Base-by-base conservation (phyloP, 768 basidiomycete species). In the Termitomyces bulborhizus region DNA sequence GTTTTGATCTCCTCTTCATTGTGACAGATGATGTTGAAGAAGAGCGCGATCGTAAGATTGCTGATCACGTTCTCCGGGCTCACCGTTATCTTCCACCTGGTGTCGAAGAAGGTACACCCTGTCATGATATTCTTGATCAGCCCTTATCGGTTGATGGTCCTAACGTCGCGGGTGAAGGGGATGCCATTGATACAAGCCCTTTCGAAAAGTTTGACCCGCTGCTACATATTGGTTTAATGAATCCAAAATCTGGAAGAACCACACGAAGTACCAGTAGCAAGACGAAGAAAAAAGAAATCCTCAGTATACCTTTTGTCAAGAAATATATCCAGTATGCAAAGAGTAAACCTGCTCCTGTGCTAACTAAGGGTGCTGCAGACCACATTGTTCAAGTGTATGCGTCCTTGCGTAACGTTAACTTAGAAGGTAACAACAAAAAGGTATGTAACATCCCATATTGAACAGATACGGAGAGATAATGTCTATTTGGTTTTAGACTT, bases 281-380 rank as follows among this genome's bases (percentile, higher is more conserved):
- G 71, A 67, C 74, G 46, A 87, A 85, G 70, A 81, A 81, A 53
- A 81, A 84, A 57, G 94, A 98, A 70, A 86, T 99, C 39, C 78
- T 99, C 55, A 93, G 85, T 63, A 93, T 97, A 57, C 75, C 87
- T 5, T 99, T 99, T 66, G 85, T 99, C 68, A 99, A 99, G 74
- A 98, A 98, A 72, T 98, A 95, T 64, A 89, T 99, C 55, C 96
- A 98, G 71, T 98, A 98, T 64, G 90, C 96, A 42, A 98, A 98
- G 73, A 89, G 84, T 71, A 85, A 88, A 63, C 79, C 85, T 16
- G 81, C 88, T 55, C 97, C 97, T 1, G 84, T 80, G 24, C 73
- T 98, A 60, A 96, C 92, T 6, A 88, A 93, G 67, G 93, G 90
- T 40, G 97, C 97, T 5, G 93, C 95, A 54, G 94, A 97, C 68